Conservation (phyloP, 2,329 filamentous ascomycete species). For the Raffaelea albimanens region DNA sequence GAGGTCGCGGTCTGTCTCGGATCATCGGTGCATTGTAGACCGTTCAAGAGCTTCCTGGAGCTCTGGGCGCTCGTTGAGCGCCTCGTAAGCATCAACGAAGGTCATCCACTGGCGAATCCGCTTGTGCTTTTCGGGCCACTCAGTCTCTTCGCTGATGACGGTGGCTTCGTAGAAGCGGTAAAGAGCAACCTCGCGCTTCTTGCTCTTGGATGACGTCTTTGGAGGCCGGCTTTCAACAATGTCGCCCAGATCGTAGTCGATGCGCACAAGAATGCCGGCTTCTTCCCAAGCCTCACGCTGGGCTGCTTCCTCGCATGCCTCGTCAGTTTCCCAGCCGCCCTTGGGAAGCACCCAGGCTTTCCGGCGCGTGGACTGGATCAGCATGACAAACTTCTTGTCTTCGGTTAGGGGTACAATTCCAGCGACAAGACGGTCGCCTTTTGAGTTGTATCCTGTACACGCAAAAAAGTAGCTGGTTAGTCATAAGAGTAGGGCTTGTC, state of each 20-base stretch:
- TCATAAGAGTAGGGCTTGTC: slow-evolving; percentile 8
- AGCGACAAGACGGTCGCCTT: slow-evolving; percentile 89
- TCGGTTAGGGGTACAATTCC: slow-evolving; percentile 83
- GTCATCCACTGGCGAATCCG: slow-evolving; percentile 83
- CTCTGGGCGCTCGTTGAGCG: slow-evolving; percentile 71
- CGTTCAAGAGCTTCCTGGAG: slow-evolving; percentile 77
- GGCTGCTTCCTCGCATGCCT: slow-evolving; percentile 77
- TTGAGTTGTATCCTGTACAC: slow-evolving; percentile 71
- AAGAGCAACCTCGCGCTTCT: slow-evolving; percentile 49
- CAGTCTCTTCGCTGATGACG: slow-evolving; percentile 74
- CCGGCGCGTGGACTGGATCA: slow-evolving; percentile 86
- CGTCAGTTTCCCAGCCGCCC: slow-evolving; percentile 94
- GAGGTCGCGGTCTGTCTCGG: neutral
- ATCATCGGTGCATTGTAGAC: slow-evolving; percentile 56
- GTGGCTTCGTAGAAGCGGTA: slow-evolving; percentile 82
- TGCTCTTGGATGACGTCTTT: slow-evolving; percentile 46
- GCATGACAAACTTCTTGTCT: slow-evolving; percentile 79
- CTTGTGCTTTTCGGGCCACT: slow-evolving; percentile 94
- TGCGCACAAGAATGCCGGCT: slow-evolving; percentile 78
- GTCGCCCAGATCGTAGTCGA: slow-evolving; percentile 76
- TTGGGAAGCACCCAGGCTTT: slow-evolving; percentile 96
- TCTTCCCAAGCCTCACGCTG: slow-evolving; percentile 95
- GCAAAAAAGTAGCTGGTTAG: neutral
- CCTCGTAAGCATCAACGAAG: slow-evolving; percentile 70
- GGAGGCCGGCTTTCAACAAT: slow-evolving; percentile 78